phyloP scores from a whole-genome alignment of 352 stramenopile genomes.

The Phytophthora sojae region DNA sequence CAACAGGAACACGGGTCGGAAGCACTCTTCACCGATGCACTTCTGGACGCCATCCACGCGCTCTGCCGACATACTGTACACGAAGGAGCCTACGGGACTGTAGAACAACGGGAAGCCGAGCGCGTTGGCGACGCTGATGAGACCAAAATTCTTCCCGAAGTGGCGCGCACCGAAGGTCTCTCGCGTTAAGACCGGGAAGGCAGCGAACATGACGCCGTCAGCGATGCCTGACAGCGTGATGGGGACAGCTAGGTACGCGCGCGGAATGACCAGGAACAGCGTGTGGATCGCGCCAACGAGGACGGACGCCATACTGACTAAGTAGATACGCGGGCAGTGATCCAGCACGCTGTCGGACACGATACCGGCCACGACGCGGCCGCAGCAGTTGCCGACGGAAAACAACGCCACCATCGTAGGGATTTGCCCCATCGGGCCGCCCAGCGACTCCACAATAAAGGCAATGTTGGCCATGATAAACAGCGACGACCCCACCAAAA shows the following conservation, averaged over 20 bases:
- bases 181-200: slow-evolving; percentile 72
- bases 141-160: slow-evolving; percentile 84
- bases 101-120: slow-evolving; percentile 79
- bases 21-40: slow-evolving; percentile 67
- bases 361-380: slow-evolving; percentile 60
- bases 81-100: slow-evolving; percentile 68
- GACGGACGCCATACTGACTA: slow-evolving; percentile 60
- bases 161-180: slow-evolving; percentile 75
- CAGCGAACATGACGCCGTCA: slow-evolving; percentile 79
- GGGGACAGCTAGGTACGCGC: slow-evolving; percentile 52
- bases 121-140: slow-evolving; percentile 79
- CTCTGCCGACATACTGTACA: slow-evolving; percentile 55
- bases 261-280: slow-evolving; percentile 62
- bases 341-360: slow-evolving; percentile 69
- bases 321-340: slow-evolving; percentile 62
- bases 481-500: slow-evolving; percentile 73
- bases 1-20: slow-evolving; percentile 69
- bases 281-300: slow-evolving; percentile 66
- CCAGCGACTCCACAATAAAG: slow-evolving; percentile 77
- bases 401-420: slow-evolving; percentile 75
- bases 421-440: slow-evolving; percentile 57
- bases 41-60: slow-evolving; percentile 50
- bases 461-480: slow-evolving; percentile 86
- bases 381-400: slow-evolving; percentile 71
- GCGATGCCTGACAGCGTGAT: slow-evolving; percentile 68